Conservation (phyloP, 805 yeast genomes). For the Yueomyces sinensis region DNA sequence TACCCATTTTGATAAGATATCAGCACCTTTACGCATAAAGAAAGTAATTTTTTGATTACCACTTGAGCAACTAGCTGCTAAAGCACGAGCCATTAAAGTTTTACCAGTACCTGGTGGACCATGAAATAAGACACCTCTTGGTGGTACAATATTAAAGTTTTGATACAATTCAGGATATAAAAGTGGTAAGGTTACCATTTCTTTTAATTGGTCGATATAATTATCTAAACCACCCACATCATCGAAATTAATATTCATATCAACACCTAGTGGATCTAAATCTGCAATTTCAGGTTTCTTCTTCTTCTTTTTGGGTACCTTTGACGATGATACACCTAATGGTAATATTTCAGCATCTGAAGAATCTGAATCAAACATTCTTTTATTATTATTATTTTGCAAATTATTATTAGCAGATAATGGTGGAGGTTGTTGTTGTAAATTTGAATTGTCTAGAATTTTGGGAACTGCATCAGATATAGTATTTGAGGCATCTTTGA, state of each 20-base stretch:
- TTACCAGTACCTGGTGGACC: conserved; percentile 99
- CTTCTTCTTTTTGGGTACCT: conserved; percentile 22
- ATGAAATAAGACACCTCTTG: conserved; percentile 92
- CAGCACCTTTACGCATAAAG: conserved; percentile 98
- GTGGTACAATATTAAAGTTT: conserved; percentile 84
- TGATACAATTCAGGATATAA: conserved; percentile 89
- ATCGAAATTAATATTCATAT: conserved; percentile 70
- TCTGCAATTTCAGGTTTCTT: conserved; percentile 62
- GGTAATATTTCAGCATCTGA: conserved; percentile 50
- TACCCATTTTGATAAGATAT: conserved; percentile 94
- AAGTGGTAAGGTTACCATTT: conserved; percentile 90
- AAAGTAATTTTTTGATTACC: conserved; percentile 80
- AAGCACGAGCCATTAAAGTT: conserved; percentile 92
- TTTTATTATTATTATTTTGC: conserved; percentile 15
- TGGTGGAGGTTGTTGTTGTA: not conserved
- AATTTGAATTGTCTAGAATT: not conserved
- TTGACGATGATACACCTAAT: conserved; percentile 28
- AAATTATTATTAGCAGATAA: conserved; percentile 20
- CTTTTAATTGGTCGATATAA: conserved; percentile 84
- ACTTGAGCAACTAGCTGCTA: conserved; percentile 89
- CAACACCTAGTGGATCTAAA: conserved; percentile 85
- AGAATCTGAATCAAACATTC: conserved; percentile 39
- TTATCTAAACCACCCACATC: conserved; percentile 87
- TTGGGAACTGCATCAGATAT: not conserved
- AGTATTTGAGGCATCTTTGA: too few relatives aligned